phyloP scores from a whole-genome alignment of 169 alveolate genomes.

The Babesia caballi region DNA sequence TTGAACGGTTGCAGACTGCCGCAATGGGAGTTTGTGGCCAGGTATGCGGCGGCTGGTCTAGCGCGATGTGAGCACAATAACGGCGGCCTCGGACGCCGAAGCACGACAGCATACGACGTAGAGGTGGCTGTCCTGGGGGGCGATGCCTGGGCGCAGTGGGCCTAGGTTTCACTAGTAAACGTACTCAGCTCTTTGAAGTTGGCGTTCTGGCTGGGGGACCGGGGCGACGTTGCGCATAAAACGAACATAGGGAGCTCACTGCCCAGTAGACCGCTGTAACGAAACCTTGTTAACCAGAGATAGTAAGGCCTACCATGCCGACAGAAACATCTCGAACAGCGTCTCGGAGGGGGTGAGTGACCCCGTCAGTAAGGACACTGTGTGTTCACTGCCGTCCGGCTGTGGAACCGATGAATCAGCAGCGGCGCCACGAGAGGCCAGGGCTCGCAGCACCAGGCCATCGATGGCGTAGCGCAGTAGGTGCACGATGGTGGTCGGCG shows the following conservation, averaged over 20 bases:
- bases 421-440: neutral
- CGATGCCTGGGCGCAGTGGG: neutral
- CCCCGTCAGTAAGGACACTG: neutral
- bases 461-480: slow-evolving; percentile 24
- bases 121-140: slow-evolving; percentile 6
- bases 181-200: neutral
- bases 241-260: slow-evolving; percentile 3
- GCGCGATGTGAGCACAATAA: slow-evolving; percentile 11
- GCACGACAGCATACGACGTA: slow-evolving; percentile 5
- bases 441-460: slow-evolving; percentile 1
- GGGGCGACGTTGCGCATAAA: slow-evolving; percentile 16
- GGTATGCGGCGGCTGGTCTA: neutral
- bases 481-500: neutral
- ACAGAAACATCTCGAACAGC: slow-evolving; percentile 13
- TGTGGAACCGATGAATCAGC: neutral
- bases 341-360: slow-evolving; percentile 3
- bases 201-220: slow-evolving; percentile 5
- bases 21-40: too few relatives aligned
- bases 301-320: slow-evolving; percentile 27
- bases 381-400: neutral
- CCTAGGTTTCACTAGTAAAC: neutral
- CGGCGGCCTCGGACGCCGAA: slow-evolving; percentile 4
- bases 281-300: neutral
- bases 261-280: neutral
- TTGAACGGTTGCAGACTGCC: too few relatives aligned